phyloP scores from a whole-genome alignment of 768 basidiomycete species.

The Boletus rubropictus region DNA sequence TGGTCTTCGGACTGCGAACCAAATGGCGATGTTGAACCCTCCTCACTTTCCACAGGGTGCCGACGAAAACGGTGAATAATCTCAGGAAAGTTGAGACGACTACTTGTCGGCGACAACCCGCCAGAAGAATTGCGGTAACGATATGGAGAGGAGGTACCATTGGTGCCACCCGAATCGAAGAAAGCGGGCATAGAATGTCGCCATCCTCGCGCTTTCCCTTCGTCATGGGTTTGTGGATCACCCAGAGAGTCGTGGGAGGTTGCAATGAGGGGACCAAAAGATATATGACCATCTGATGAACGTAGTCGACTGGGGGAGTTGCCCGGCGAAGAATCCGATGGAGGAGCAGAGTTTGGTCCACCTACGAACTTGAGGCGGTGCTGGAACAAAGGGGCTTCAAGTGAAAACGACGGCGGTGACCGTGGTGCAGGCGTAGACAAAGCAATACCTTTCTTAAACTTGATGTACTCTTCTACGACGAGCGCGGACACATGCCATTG shows the following conservation, averaged over 20 bases:
- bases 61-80: conserved; percentile 33
- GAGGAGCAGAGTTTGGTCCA: conserved; percentile 27
- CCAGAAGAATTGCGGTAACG: conserved; percentile 23
- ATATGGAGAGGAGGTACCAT: conserved; percentile 33
- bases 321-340: conserved; percentile 36
- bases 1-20: conserved; percentile 44
- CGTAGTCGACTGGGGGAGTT: conserved; percentile 36
- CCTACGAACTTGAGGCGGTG: conserved; percentile 8
- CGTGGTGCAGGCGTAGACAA: conserved; percentile 12
- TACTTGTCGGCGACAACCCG: conserved; percentile 40
- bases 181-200: conserved; percentile 25
- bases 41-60: conserved; percentile 40
- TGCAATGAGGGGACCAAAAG: conserved; percentile 54
- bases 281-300: conserved; percentile 45
- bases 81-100: conserved; percentile 37
- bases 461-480: conserved; percentile 61
- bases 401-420: conserved; percentile 13
- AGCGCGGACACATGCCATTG: conserved; percentile 65
- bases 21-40: conserved; percentile 40
- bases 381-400: conserved; percentile 10
- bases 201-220: conserved; percentile 30
- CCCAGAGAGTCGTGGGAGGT: conserved; percentile 44
- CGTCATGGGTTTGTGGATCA: conserved; percentile 40
- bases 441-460: conserved; percentile 32
- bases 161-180: conserved; percentile 31